Percentiles rank a stretch among this genome's conserved stretches.
Conservation (phyloP, 805 yeast genomes). For the Lachancea quebecensis region DNA sequence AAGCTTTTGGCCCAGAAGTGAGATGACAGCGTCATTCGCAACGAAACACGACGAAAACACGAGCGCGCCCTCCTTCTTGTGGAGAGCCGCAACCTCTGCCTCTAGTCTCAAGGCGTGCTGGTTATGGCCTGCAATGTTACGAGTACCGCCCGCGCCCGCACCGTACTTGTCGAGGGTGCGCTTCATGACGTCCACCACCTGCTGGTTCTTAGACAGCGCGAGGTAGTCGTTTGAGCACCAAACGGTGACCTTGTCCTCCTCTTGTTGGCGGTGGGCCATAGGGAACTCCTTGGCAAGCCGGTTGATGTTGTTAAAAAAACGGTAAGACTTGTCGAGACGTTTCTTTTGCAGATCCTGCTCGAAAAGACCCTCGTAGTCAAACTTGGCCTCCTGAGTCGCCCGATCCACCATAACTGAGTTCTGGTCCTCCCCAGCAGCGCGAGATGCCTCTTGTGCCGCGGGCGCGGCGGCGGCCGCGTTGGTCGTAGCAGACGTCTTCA, state of each 20-base stretch:
- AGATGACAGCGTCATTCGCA: slow-evolving; percentile 91
- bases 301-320: slow-evolving; percentile 95
- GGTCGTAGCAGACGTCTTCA: slow-evolving; percentile 31
- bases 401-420: slow-evolving; percentile 27
- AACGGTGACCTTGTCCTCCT: slow-evolving; percentile 83
- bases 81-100: slow-evolving; percentile 79
- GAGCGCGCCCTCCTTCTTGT: slow-evolving; percentile 89
- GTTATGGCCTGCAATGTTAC: slow-evolving; percentile 98
- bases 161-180: slow-evolving; percentile 81
- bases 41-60: slow-evolving; percentile 95
- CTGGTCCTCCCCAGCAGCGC: slow-evolving; percentile 23
- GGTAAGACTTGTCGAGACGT: slow-evolving; percentile 83
- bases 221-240: slow-evolving; percentile 99
- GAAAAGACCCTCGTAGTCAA: slow-evolving; percentile 69
- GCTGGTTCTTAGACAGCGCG: slow-evolving; percentile 83
- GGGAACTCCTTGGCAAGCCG: slow-evolving; percentile 93
- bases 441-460: slow-evolving; percentile 25
- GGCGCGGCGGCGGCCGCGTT: slow-evolving; percentile 21
- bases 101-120: slow-evolving; percentile 82
- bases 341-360: slow-evolving; percentile 62
- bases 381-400: slow-evolving; percentile 44
- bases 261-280: slow-evolving; percentile 71
- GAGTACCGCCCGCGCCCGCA: slow-evolving; percentile 98
- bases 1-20: slow-evolving; percentile 84
- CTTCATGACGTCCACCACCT: slow-evolving; percentile 71